phyloP scores from a whole-genome alignment of 495 filamentous ascomycete species.

The Penicillium paxilli region DNA sequence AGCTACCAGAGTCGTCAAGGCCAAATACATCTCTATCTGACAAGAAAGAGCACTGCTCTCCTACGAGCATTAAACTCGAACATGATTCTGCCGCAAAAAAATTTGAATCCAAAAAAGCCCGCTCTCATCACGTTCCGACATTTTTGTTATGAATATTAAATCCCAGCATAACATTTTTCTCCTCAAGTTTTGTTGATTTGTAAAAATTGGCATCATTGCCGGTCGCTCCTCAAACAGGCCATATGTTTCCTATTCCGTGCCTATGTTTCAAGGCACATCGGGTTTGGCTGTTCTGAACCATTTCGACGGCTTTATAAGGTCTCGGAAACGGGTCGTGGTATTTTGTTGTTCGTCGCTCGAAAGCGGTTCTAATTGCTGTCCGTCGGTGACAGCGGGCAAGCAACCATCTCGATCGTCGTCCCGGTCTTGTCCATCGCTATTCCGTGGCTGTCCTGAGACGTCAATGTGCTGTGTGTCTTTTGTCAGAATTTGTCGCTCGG shows the following conservation, averaged over 20 bases:
- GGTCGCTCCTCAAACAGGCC: neutral
- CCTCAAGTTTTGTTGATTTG: neutral
- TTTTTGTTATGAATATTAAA: slow-evolving; percentile 37
- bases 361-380: slow-evolving; percentile 35
- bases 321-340: slow-evolving; percentile 21
- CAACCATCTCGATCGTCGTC: slow-evolving; percentile 24
- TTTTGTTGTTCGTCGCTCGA: slow-evolving; percentile 33
- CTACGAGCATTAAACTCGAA: slow-evolving; percentile 12
- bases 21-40: slow-evolving; percentile 15
- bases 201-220: neutral
- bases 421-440: slow-evolving; percentile 33
- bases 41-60: slow-evolving; percentile 14
- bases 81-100: slow-evolving; percentile 14
- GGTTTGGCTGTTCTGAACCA: slow-evolving; percentile 13
- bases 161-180: slow-evolving; percentile 1
- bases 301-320: slow-evolving; percentile 16
- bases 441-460: slow-evolving; percentile 34
- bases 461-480: slow-evolving; percentile 38
- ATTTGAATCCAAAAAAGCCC: slow-evolving; percentile 30
- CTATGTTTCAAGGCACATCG: slow-evolving; percentile 2
- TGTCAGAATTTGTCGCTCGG: slow-evolving; percentile 31
- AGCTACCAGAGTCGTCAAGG: slow-evolving; percentile 35
- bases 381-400: slow-evolving; percentile 29
- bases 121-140: slow-evolving; percentile 47
- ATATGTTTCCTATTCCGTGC: neutral